phyloP scores from a whole-genome alignment of 768 basidiomycete species.

The Gelatoporia subvermispora region DNA sequence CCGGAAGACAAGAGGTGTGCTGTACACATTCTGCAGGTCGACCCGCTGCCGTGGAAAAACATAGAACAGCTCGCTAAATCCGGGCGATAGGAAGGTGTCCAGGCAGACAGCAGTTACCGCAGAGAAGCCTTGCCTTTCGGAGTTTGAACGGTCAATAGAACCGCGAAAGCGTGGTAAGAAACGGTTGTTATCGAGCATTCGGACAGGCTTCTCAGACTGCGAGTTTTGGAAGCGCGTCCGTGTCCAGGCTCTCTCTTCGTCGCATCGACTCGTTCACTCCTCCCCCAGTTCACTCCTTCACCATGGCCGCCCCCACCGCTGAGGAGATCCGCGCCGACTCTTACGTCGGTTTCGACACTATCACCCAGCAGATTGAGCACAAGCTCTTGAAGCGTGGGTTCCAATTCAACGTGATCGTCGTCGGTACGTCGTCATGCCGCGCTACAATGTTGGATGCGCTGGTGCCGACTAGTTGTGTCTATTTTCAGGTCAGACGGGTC shows the following conservation, averaged over 20 bases:
- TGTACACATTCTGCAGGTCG: too few species aligned
- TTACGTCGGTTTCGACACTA: conserved; percentile 97
- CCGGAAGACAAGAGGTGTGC: too few species aligned
- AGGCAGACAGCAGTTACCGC: too few species aligned
- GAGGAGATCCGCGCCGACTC: conserved; percentile 87
- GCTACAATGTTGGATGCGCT: not conserved
- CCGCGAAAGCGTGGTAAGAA: too few species aligned
- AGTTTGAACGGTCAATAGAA: too few species aligned
- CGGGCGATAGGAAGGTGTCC: too few species aligned
- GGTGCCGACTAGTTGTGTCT: not conserved
- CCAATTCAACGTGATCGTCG: conserved; percentile 98
- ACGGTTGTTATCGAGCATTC: too few species aligned
- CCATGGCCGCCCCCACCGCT: conserved; percentile 33
- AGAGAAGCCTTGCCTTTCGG: too few species aligned
- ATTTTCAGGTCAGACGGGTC: conserved; percentile 83
- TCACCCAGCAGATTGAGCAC: conserved; percentile 97
- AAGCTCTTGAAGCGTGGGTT: conserved; percentile 98
- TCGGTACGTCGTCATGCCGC: conserved; percentile 53
- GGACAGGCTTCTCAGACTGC: too few species aligned
- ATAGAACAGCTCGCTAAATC: too few species aligned
- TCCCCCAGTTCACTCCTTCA: not conserved
- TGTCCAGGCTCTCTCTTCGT: not conserved
- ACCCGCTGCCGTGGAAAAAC: too few species aligned
- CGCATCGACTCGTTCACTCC: not conserved
- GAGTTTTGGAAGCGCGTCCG: not conserved